Conservation (phyloP, 345 rosid genomes). For the Stellera chamaejasme region DNA sequence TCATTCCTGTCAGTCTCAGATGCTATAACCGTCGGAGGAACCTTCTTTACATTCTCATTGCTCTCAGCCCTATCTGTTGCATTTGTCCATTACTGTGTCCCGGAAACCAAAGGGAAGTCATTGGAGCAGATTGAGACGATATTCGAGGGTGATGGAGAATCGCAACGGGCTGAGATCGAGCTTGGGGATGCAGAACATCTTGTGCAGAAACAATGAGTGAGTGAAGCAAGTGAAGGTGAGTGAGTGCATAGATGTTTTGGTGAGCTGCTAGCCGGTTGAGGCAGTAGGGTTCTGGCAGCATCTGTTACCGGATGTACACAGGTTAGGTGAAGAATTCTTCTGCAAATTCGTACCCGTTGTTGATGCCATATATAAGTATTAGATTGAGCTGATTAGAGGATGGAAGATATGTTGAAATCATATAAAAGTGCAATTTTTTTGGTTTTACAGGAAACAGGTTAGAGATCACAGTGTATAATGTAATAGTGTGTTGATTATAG, state of each 20-base stretch:
- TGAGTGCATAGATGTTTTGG: neutral
- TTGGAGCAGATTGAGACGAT: slow-evolving; percentile 52
- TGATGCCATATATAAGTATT: neutral
- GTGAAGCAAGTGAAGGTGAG: neutral
- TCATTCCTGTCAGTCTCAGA: slow-evolving; percentile 46
- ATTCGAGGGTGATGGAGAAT: slow-evolving; percentile 29
- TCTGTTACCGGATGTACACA: neutral
- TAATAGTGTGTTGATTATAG: too few species aligned
- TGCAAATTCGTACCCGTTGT: neutral
- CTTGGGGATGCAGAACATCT: slow-evolving; percentile 14
- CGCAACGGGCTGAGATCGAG: slow-evolving; percentile 22
- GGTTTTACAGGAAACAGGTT: too few species aligned
- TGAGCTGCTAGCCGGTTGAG: neutral
- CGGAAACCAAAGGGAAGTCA: slow-evolving; percentile 68
- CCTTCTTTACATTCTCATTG: slow-evolving; percentile 39
- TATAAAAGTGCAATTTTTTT: too few species aligned
- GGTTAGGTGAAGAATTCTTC: slow-evolving; percentile 4
- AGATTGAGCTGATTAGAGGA: too few species aligned
- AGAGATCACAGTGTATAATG: too few species aligned
- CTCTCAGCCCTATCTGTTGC: slow-evolving; percentile 35
- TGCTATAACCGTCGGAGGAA: slow-evolving; percentile 49
- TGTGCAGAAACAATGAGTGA: slow-evolving; percentile 9
- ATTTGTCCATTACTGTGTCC: slow-evolving; percentile 41
- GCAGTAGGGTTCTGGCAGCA: neutral
- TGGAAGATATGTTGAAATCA: too few species aligned